Base-by-base conservation (phyloP, 2,329 filamentous ascomycete genomes). In the Penicillium sp. region DNA sequence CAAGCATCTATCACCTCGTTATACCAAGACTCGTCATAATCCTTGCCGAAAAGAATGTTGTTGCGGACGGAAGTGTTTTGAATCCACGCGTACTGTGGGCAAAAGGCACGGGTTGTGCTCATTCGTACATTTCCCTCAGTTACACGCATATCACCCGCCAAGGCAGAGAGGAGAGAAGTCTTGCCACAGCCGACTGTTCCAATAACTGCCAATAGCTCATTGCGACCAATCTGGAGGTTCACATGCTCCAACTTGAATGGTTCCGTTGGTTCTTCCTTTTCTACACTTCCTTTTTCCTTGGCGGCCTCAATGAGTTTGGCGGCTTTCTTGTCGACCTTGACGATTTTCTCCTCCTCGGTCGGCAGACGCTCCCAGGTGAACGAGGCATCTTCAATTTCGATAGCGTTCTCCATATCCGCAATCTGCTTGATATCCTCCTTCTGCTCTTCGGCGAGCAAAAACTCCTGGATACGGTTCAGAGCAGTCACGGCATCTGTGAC, bases 41-140 rank as follows among this genome's bases (percentile, higher is more conserved):
- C 84, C 52, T 91, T 93, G 11, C 93, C 93, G 68, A 98, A 98
- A 0, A 91, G 76, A 57, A 99, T 96, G 68, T 99, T 99, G 33
- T 96, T 86, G 60, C 86, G 87, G 3, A 98, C 84, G 0, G 89
- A 90, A 0, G 91, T 83, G 68, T 98, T 98, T 70, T 98, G 93
- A 48, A 99, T 96, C 95, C 95, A 99, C 0, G 95, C 91, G 69
- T 96, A 96, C 71, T 99, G 93, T 0, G 93, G 93, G 63, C 95
- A 98, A 68, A 96, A 97, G 0, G 93, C 91, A 60, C 93, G 83
- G 3, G 86, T 88, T 0, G 91, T 91, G 41, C 93, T 90, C 64
- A 88, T 89, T 45, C 92, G 86, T 90, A 98, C 57, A 26, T 45
- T 91, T 16, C 95, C 93, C 1, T 91, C 91, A 41, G 63, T 70